These are phyloP conservation scores for Cryptococcus wingfieldii DNA, from an alignment of 1,284 basidiomycete genomes.

Conservation along the genomic window DNA sequence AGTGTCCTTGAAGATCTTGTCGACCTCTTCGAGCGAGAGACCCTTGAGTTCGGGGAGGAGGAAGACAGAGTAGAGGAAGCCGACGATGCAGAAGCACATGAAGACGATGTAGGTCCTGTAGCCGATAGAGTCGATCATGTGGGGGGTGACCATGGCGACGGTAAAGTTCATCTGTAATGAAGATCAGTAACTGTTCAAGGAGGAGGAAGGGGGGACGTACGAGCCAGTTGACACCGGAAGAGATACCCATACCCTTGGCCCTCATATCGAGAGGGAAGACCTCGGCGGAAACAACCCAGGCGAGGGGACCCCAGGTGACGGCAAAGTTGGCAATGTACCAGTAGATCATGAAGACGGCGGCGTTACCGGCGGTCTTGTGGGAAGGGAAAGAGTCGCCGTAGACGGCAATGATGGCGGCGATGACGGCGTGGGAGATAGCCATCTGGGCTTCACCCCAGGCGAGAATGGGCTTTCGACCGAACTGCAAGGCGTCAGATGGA, in stretches of 20 bases:
- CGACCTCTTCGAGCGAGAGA: constrained; percentile 41
- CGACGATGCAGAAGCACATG: constrained; percentile 45
- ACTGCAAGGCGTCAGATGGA: constrained; percentile 2
- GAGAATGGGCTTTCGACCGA: constrained; percentile 44
- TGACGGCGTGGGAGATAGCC: constrained; percentile 44
- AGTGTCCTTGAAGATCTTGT: constrained; percentile 40
- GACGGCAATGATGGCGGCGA: constrained; percentile 41
- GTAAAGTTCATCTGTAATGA: constrained; percentile 41
- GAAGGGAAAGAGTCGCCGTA: constrained; percentile 26
- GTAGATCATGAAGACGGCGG: constrained; percentile 34
- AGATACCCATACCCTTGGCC: constrained; percentile 47
- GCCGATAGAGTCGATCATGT: constrained; percentile 40
- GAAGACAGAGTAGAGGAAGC: constrained; percentile 39
- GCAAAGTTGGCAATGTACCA: constrained; percentile 45
- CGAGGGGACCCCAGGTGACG: constrained; percentile 45
- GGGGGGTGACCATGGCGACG: constrained; percentile 42
- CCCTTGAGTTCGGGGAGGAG: constrained; percentile 42
- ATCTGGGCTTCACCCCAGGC: constrained; percentile 42
- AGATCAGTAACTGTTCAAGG: neutral
- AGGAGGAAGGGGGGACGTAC: constrained; percentile 4
- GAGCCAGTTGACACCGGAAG: constrained; percentile 36
- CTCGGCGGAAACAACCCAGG: constrained; percentile 47
- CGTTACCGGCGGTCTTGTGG: constrained; percentile 40
- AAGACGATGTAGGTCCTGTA: constrained; percentile 48
- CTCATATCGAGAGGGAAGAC: constrained; percentile 47